Percentiles rank a stretch among this genome's conserved stretches.
Evolutionary conservation across 306 rosid species (phyloP).

Genomic region (Quercus glauca): DNA sequence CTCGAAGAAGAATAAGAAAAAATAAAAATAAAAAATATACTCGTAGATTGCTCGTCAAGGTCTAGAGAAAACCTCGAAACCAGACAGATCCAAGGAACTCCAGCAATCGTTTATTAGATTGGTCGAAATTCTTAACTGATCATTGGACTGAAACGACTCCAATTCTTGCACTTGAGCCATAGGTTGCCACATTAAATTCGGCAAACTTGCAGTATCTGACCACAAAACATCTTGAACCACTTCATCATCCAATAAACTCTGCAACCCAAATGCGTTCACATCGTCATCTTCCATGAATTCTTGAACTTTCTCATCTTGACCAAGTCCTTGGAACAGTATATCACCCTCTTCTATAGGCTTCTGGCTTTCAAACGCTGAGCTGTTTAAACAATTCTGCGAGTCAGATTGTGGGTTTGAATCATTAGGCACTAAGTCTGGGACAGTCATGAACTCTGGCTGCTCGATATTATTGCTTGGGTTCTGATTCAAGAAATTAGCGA

Average conservation of each 20-base stretch:
- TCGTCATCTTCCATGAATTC: conserved; percentile 4
- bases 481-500: conserved; percentile 65
- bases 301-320: neutral
- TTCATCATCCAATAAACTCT: conserved; percentile 30
- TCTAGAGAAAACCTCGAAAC: conserved; percentile 42
- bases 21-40: neutral
- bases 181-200: conserved; percentile 36
- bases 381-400: conserved; percentile 10
- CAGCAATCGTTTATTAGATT: conserved; percentile 38
- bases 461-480: conserved; percentile 4
- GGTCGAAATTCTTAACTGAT: conserved; percentile 24
- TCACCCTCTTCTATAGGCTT: neutral
- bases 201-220: conserved; percentile 7
- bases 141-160: conserved; percentile 33
- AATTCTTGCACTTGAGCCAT: conserved; percentile 37
- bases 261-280: conserved; percentile 42
- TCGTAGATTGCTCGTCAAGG: conserved; percentile 19
- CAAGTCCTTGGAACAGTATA: neutral
- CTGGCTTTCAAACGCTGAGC: conserved; percentile 8
- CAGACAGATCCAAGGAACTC: conserved; percentile 60
- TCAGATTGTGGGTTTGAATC: conserved; percentile 10
- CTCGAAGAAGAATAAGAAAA: neutral
- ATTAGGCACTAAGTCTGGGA: neutral
- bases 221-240: conserved; percentile 18
- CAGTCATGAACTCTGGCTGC: conserved; percentile 17